These are phyloP conservation scores for Colletotrichum australisinense DNA, from an alignment of 2,329 filamentous ascomycete species.

Conservation along the genomic window DNA sequence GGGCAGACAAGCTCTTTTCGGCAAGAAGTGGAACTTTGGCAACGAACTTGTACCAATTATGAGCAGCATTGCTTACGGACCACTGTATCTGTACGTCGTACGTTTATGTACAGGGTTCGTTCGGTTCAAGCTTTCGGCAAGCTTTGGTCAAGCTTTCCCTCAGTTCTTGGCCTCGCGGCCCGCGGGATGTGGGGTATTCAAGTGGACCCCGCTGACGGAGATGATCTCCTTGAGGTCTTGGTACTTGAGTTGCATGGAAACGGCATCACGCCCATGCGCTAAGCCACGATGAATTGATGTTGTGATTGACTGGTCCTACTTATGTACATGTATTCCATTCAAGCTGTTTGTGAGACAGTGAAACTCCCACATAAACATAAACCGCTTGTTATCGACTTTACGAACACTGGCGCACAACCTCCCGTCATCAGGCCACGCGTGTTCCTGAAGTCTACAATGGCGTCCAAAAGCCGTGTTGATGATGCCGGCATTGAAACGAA, in stretches of 20 bases:
- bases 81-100: no score
- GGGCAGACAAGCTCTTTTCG: background rate
- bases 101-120: background rate
- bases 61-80: no score
- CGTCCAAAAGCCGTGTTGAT: background rate
- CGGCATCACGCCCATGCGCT: background rate
- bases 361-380: background rate
- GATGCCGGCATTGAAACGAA: background rate
- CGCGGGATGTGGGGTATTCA: background rate
- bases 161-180: background rate
- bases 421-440: background rate
- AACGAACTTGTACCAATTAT: no score
- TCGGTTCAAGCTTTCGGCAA: background rate
- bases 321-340: background rate
- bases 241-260: background rate
- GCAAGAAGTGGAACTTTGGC: background rate
- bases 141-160: background rate
- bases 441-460: background rate
- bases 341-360: background rate
- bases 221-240: background rate
- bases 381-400: background rate
- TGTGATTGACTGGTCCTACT: background rate
- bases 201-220: no score
- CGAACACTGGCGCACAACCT: background rate
- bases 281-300: background rate